phyloP scores from a whole-genome alignment of 306 rosid species.

The Rosa multiflora region DNA sequence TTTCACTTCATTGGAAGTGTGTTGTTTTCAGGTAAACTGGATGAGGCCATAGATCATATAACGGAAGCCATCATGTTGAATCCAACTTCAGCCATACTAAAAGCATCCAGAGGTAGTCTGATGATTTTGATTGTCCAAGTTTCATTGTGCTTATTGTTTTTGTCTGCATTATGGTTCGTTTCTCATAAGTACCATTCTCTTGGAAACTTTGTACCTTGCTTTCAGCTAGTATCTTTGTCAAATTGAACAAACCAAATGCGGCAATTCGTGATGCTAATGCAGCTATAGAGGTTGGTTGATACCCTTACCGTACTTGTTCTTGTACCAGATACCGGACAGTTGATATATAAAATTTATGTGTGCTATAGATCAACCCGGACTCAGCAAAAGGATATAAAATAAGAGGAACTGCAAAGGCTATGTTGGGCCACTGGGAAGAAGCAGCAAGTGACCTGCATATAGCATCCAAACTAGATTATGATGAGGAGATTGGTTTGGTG shows the following conservation, averaged over 20 bases:
- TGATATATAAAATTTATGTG: background rate
- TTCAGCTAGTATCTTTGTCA: slow-evolving; percentile 66
- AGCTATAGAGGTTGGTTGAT: slow-evolving; percentile 63
- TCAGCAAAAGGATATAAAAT: slow-evolving; percentile 83
- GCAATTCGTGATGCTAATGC: slow-evolving; percentile 81
- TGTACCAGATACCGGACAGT: background rate
- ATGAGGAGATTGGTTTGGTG: slow-evolving; percentile 65
- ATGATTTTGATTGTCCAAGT: background rate
- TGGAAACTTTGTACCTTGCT: slow-evolving; percentile 28
- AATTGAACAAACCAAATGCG: slow-evolving; percentile 77
- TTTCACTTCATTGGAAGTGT: slow-evolving; percentile 10
- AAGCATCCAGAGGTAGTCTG: slow-evolving; percentile 72
- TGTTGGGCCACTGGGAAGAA: slow-evolving; percentile 78
- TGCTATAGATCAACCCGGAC: slow-evolving; percentile 72
- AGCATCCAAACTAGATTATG: slow-evolving; percentile 73
- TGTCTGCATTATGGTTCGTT: background rate
- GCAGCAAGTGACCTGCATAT: slow-evolving; percentile 68
- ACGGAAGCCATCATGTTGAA: slow-evolving; percentile 77
- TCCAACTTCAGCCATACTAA: slow-evolving; percentile 73
- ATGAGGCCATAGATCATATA: slow-evolving; percentile 67
- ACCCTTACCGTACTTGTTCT: slow-evolving; percentile 11
- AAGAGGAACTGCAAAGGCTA: slow-evolving; percentile 75
- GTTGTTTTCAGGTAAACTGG: slow-evolving; percentile 51
- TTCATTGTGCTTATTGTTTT: background rate
- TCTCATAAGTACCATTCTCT: slow-evolving; percentile 11